Percentiles rank a stretch among this genome's conserved stretches.
Evolutionary conservation across 2,329 filamentous ascomycete genomes (phyloP).

Genomic region (Lecanosticta acicola): DNA sequence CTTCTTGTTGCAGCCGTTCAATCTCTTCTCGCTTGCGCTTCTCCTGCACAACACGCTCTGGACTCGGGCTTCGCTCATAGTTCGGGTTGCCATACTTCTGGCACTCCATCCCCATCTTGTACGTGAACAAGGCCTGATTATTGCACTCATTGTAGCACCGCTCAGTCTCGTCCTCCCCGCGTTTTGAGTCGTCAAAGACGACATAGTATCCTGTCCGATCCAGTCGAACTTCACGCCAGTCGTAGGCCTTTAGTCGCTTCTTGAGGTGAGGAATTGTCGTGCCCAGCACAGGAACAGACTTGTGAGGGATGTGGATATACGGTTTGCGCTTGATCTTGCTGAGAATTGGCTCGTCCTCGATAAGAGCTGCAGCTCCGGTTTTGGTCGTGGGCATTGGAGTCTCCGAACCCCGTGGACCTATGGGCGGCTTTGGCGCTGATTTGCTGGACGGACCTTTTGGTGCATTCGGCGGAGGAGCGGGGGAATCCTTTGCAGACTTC

Average conservation of each 20-base stretch:
- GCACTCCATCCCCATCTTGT: constrained; percentile 85
- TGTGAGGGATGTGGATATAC: constrained; percentile 84
- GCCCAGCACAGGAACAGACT: constrained; percentile 77
- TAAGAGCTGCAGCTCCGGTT: constrained; percentile 45
- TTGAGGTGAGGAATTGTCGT: constrained; percentile 86
- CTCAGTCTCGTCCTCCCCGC: constrained; percentile 73
- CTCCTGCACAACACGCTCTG: constrained; percentile 44
- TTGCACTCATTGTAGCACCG: constrained; percentile 74
- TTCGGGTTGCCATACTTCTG: constrained; percentile 62
- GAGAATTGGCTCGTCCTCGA: constrained; percentile 63
- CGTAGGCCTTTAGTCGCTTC: constrained; percentile 77
- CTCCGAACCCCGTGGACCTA: constrained; percentile 30
- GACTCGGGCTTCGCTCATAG: constrained; percentile 52
- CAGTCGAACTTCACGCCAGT: constrained; percentile 73
- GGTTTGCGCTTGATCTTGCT: constrained; percentile 69
- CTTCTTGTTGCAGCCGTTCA: constrained; percentile 62
- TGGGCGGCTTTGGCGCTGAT: constrained; percentile 24
- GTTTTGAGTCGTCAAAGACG: constrained; percentile 72
- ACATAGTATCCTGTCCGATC: constrained; percentile 88
- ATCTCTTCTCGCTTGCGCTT: constrained; percentile 59
- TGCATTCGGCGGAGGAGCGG: constrained; percentile 71
- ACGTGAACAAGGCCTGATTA: constrained; percentile 82
- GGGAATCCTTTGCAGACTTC: constrained; percentile 38
- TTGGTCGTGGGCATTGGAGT: constrained; percentile 29
- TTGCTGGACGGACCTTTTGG: constrained; percentile 75